Evolutionary conservation across 768 basidiomycete genomes (phyloP).

Genomic region (Collybia nuda): DNA sequence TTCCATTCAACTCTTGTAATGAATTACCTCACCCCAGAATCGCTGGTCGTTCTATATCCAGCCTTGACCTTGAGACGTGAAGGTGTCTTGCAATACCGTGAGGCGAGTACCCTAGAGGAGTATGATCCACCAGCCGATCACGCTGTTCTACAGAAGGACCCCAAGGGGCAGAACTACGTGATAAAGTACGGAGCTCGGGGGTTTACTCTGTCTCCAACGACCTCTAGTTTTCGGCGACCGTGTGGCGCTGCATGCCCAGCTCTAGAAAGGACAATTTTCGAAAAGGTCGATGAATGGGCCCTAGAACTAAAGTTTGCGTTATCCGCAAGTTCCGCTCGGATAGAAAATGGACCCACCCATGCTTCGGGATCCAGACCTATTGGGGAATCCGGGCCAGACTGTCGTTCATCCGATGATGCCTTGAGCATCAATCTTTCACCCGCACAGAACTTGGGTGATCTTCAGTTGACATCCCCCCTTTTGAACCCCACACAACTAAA

Average conservation of each 20-base stretch:
- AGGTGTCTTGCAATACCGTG: constrained; percentile 7
- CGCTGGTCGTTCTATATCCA: constrained; percentile 9
- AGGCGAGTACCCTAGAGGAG: neutral
- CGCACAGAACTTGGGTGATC: neutral
- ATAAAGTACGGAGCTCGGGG: constrained; percentile 10
- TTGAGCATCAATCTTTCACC: neutral
- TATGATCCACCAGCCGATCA: constrained; percentile 1
- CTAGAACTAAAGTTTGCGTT: neutral
- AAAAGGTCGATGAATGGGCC: constrained; percentile 4
- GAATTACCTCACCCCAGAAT: constrained; percentile 11
- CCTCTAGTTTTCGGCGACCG: constrained; percentile 3
- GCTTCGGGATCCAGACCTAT: too few species aligned
- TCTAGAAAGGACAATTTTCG: neutral
- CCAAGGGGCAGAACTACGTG: constrained; percentile 6
- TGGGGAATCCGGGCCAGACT: neutral
- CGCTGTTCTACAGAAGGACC: too few species aligned
- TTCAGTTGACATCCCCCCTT: neutral
- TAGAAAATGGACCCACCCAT: neutral
- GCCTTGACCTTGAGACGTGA: constrained; percentile 7
- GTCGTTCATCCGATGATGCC: neutral
- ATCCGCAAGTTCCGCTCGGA: neutral
- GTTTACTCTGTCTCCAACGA: constrained; percentile 6
- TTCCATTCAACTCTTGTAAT: constrained; percentile 15
- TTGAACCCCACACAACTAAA: neutral
- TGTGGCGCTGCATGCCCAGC: constrained; percentile 13